phyloP scores from a whole-genome alignment of 2,329 filamentous ascomycete genomes.

The Fusarium sp. region DNA sequence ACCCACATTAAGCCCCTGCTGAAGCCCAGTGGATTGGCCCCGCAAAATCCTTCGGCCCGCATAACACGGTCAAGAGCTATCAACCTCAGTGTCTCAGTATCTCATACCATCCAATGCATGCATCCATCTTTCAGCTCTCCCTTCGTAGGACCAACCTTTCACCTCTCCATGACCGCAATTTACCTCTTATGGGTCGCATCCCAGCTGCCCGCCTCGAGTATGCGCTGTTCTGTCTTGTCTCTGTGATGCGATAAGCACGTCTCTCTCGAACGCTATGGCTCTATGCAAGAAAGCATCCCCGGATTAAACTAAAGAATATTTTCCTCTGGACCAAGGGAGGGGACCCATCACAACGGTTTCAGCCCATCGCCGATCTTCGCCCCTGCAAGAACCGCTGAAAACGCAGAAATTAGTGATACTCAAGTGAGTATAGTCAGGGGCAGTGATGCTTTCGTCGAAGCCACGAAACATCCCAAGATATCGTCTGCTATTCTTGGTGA shows the following conservation, averaged over 20 bases:
- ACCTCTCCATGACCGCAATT: conserved; percentile 11
- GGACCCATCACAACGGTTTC: not conserved
- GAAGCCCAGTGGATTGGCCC: not conserved
- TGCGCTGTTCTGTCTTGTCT: not conserved
- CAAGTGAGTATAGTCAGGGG: conserved; percentile 20
- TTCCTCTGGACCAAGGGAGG: conserved; percentile 2
- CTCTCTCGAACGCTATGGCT: not conserved
- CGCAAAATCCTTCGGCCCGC: conserved; percentile 29
- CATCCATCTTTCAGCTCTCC: conserved; percentile 27
- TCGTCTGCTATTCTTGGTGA: conserved; percentile 13
- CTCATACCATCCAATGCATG: conserved; percentile 14
- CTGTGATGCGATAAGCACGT: not conserved
- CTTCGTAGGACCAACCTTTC: conserved; percentile 19
- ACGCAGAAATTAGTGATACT: conserved; percentile 7
- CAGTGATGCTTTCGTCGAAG: conserved; percentile 4
- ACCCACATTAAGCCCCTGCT: not conserved
- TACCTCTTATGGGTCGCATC: conserved; percentile 4
- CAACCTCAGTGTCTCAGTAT: conserved; percentile 2
- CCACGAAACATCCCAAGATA: conserved; percentile 15
- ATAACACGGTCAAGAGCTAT: not conserved
- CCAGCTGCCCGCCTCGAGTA: not conserved
- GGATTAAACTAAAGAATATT: conserved; percentile 20
- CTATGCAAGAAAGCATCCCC: conserved; percentile 6
- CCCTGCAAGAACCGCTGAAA: conserved; percentile 6
- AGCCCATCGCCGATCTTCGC: conserved; percentile 1